Base-by-base conservation (phyloP, 2,329 filamentous ascomycete species). In the Paramyrothecium roridum region DNA sequence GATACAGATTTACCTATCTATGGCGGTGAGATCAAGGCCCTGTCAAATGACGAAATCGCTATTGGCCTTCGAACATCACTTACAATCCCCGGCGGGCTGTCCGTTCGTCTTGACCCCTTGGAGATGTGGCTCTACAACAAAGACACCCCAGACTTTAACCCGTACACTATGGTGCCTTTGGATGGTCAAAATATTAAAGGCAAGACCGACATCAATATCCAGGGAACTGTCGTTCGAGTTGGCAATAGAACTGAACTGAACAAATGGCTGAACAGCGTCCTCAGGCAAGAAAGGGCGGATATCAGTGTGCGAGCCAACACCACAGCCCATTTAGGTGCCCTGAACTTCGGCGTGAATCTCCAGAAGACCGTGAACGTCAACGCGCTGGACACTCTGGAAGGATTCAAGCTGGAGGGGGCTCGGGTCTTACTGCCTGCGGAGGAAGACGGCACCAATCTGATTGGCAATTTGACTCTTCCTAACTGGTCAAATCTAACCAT, bases 401-500 rank as follows among this genome's bases (percentile, higher is more conserved):
- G 77, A 7, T 76, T 77, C 37, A 66, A 61, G 7, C 61, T 78
- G 3, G 56, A 63, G 2, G 70, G 73, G 45, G 59, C 81, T 7
- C 69, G 69, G 2, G 65, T 80, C 7, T 54, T 76, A 13, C 57
- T 76, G 2, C 71, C 75, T 1, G 61, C 73, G 6, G 66, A 69
- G 22, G 62, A 65, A 0, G 69, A 76, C 17, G 75, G 74, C 12
- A 69, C 67, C 51, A 80, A 80, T 58, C 62, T 80, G 53, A 68
- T 67, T 23, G 78, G 77, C 2, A 65, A 66, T 2, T 64, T 79
- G 10, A 75, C 69, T 47, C 61, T 81, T 17, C 78, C 78, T 2
- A 81, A 81, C 58, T 65, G 67, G 34, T 76, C 76, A 2, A 63
- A 71, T 1, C 65, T 81, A 2, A 70, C 70, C 1, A 72, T 80